Conservation (phyloP, 805 yeast genomes). For the Hagleromyces aurorensis region DNA sequence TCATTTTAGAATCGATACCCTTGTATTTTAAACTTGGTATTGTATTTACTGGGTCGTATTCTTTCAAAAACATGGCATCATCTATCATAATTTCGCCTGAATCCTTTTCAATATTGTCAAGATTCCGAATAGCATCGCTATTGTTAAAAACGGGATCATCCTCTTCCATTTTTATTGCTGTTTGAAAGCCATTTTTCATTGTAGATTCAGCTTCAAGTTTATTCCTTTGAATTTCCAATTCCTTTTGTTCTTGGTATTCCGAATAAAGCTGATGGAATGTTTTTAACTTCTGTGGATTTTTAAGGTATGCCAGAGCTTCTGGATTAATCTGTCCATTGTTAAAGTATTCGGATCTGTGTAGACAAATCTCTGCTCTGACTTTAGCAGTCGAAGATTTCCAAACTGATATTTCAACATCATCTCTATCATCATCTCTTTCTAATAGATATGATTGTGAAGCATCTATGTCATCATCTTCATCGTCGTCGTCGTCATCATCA, state of each 20-base stretch:
- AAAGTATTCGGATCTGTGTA: constrained; percentile 60
- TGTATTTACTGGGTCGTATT: constrained; percentile 78
- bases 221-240: constrained; percentile 22
- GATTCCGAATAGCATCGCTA: constrained; percentile 5
- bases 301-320: constrained; percentile 60
- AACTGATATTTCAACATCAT: constrained; percentile 67
- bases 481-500: constrained; percentile 36
- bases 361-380: constrained; percentile 66
- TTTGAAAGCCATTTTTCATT: constrained; percentile 33
- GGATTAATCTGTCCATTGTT: constrained; percentile 48
- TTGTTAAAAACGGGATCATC: constrained; percentile 10
- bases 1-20: constrained; percentile 43
- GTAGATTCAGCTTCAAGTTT: constrained; percentile 30
- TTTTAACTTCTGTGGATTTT: constrained; percentile 63
- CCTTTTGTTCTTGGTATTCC: constrained; percentile 27
- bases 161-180: constrained; percentile 31
- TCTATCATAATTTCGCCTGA: constrained; percentile 40
- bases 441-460: constrained; percentile 37
- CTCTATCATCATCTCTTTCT: constrained; percentile 49
- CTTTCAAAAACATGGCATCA: constrained; percentile 61
- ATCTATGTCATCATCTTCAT: constrained; percentile 38
- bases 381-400: constrained; percentile 84
- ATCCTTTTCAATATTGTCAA: constrained; percentile 31
- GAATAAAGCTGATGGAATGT: constrained; percentile 35
- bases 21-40: constrained; percentile 55